These are phyloP conservation scores for Phytophthora sp. DNA, from an alignment of 352 stramenopile species.

Conservation along the genomic window DNA sequence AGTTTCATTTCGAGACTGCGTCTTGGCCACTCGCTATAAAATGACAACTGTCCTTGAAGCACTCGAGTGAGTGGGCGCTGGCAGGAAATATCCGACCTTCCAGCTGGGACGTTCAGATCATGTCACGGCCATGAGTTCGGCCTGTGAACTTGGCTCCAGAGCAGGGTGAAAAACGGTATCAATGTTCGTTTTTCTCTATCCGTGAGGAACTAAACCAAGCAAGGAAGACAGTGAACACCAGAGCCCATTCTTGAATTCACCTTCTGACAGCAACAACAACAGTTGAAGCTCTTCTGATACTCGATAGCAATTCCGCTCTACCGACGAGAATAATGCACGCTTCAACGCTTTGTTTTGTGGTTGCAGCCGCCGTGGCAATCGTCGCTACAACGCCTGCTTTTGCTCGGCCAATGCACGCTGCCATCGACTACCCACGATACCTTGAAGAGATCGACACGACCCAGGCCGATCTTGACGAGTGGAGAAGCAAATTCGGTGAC, in stretches of 20 bases:
- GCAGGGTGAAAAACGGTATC: slow-evolving; percentile 11
- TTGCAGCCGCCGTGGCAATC: slow-evolving; percentile 2
- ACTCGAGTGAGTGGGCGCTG: slow-evolving; percentile 11
- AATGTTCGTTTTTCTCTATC: slow-evolving; percentile 28
- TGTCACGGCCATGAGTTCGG: slow-evolving; percentile 17
- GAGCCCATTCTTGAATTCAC: slow-evolving; percentile 32
- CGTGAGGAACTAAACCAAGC: slow-evolving; percentile 7
- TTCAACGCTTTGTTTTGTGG: slow-evolving; percentile 17
- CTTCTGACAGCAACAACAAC: slow-evolving; percentile 10
- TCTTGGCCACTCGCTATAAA: too few relatives aligned
- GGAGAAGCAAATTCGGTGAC: slow-evolving; percentile 42
- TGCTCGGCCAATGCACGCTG: slow-evolving; percentile 47
- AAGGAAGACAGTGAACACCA: slow-evolving; percentile 9
- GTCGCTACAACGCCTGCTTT: background rate
- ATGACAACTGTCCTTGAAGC: slow-evolving; percentile 23
- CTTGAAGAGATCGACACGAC: slow-evolving; percentile 44
- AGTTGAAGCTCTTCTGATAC: slow-evolving; percentile 13
- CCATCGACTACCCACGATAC: slow-evolving; percentile 58
- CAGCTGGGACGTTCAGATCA: slow-evolving; percentile 32
- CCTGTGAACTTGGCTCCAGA: slow-evolving; percentile 17
- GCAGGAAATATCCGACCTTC: slow-evolving; percentile 24
- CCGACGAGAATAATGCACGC: slow-evolving; percentile 27
- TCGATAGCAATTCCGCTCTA: background rate
- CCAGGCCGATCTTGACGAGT: slow-evolving; percentile 46
- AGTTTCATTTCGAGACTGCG: too few relatives aligned